These are phyloP conservation scores for Ambrosiella xylebori DNA, from an alignment of 2,329 filamentous ascomycete species.

Conservation along the genomic window DNA sequence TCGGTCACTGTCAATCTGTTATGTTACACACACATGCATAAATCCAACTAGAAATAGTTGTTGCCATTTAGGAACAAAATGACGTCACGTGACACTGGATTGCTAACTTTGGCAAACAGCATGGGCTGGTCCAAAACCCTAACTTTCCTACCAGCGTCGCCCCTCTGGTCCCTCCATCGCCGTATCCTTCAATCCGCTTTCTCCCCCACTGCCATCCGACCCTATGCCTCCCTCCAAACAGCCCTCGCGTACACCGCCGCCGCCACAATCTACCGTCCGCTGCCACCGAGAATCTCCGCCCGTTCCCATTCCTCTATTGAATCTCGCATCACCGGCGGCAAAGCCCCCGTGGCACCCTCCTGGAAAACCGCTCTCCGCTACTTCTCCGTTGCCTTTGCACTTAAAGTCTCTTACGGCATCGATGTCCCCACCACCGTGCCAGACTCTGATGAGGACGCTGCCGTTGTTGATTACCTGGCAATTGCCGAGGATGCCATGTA, in stretches of 20 bases:
- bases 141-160: slow-evolving; percentile 27
- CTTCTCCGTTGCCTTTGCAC: background rate
- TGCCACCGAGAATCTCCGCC: background rate
- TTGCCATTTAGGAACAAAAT: too few species aligned
- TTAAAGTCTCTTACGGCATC: background rate
- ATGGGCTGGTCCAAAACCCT: slow-evolving; percentile 31
- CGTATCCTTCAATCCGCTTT: slow-evolving; percentile 27
- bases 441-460: background rate
- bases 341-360: background rate
- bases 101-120: slow-evolving; percentile 10
- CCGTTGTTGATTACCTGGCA: slow-evolving; percentile 16
- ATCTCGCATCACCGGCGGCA: background rate
- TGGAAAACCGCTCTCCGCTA: background rate
- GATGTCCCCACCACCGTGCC: background rate
- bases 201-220: slow-evolving; percentile 21
- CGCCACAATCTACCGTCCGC: background rate
- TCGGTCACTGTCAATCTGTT: too few species aligned
- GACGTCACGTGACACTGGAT: too few species aligned
- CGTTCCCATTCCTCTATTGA: background rate
- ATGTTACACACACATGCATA: too few species aligned
- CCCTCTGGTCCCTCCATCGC: slow-evolving; percentile 26
- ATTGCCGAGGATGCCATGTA: slow-evolving; percentile 20
- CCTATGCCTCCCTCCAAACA: slow-evolving; percentile 17
- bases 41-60: too few species aligned
- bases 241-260: slow-evolving; percentile 11